A percentile compares a stretch with the other conserved stretches of the same genome.
phyloP scores from a whole-genome alignment of 306 rosid genomes.

The Pterocarpus santalinus region DNA sequence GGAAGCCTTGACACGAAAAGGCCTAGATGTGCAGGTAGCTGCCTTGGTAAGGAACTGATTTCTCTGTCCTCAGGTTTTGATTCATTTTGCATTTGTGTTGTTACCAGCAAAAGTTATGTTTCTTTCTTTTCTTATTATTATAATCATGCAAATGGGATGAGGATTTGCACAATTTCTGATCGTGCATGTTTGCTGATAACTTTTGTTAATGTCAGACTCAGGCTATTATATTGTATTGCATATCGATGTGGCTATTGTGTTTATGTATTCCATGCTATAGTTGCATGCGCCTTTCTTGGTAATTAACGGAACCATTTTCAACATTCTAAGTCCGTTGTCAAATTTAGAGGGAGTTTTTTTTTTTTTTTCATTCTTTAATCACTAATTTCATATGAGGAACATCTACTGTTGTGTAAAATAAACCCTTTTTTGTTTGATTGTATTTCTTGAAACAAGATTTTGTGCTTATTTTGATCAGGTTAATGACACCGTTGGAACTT shows the following conservation, averaged over 20 bases:
- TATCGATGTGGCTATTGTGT: background rate
- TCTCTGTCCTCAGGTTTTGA: background rate
- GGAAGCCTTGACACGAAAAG: constrained; percentile 65
- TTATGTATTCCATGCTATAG: constrained; percentile 6
- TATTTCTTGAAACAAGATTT: constrained; percentile 23
- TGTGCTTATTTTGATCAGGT: constrained; percentile 57
- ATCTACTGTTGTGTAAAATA: constrained; percentile 8
- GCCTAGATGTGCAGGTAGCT: constrained; percentile 72
- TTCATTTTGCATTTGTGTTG: constrained; percentile 1
- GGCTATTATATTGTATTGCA: background rate
- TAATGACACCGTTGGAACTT: constrained; percentile 83
- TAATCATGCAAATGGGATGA: too few species aligned
- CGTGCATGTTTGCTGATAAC: too few species aligned
- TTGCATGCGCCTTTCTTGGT: background rate
- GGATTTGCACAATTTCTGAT: background rate
- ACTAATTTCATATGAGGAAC: too few species aligned
- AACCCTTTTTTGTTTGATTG: constrained; percentile 28
- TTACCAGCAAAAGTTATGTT: background rate
- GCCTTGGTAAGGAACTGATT: constrained; percentile 69
- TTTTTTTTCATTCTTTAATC: background rate
- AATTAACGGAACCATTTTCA: background rate
- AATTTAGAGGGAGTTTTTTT: background rate
- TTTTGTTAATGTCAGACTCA: background rate
- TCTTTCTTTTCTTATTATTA: constrained; percentile 14
- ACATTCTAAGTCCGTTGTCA: background rate